These are phyloP conservation scores for Bruguiera sexangula DNA, from an alignment of 345 rosid species.

Conservation along the genomic window DNA sequence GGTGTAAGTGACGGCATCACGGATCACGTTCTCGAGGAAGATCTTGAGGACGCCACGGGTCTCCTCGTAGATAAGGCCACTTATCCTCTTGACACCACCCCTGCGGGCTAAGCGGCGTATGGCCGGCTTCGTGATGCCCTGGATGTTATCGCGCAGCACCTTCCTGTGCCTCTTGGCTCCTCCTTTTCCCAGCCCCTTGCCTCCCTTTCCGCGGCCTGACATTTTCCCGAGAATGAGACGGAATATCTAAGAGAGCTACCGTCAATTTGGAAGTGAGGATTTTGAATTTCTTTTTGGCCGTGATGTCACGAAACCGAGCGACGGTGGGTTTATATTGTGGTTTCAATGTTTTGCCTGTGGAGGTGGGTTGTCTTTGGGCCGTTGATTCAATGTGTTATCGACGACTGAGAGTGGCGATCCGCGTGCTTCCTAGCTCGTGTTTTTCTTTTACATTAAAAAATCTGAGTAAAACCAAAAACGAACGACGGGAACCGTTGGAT, in stretches of 20 bases:
- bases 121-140: slow-evolving; percentile 24
- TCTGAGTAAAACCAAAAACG: too few species aligned
- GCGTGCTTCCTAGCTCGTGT: background rate
- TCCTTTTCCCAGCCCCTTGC: slow-evolving; percentile 23
- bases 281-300: background rate
- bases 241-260: too few species aligned
- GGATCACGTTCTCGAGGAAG: slow-evolving; percentile 19
- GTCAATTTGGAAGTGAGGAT: too few species aligned
- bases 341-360: background rate
- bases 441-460: too few species aligned
- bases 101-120: slow-evolving; percentile 24
- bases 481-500: too few species aligned
- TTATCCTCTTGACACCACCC: slow-evolving; percentile 27
- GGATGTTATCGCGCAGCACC: slow-evolving; percentile 21
- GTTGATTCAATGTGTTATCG: background rate
- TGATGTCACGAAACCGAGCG: background rate
- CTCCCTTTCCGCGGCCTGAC: slow-evolving; percentile 27
- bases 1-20: slow-evolving; percentile 16
- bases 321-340: too few species aligned
- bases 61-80: slow-evolving; percentile 24
- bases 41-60: slow-evolving; percentile 22
- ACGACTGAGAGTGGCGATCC: background rate
- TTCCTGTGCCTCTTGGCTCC: slow-evolving; percentile 26
- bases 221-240: background rate
- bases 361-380: background rate